Percentiles rank a stretch among this genome's conserved stretches.
These are phyloP conservation scores for Agaricus subrufescens DNA, from an alignment of 768 basidiomycete species.

Conservation along the genomic window DNA sequence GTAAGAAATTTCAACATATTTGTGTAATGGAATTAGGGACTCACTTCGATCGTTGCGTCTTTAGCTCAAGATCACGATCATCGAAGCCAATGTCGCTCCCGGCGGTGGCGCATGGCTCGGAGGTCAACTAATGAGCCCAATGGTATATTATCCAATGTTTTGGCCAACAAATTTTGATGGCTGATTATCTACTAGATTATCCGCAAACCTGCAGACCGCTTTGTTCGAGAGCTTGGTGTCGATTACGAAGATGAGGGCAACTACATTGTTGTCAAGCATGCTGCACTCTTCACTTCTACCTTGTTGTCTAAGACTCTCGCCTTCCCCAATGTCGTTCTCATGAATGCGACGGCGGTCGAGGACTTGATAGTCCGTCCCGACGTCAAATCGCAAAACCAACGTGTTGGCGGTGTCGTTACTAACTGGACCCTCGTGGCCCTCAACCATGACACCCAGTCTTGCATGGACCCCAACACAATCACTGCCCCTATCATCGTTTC, in stretches of 20 bases:
- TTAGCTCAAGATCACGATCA: constrained; percentile 48
- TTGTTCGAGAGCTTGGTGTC: constrained; percentile 66
- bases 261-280: constrained; percentile 79
- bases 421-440: constrained; percentile 49
- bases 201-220: constrained; percentile 70
- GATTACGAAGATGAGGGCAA: constrained; percentile 74
- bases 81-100: constrained; percentile 78
- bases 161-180: background rate
- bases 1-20: constrained; percentile 24
- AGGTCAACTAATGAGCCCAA: constrained; percentile 74
- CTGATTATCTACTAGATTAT: constrained; percentile 44
- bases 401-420: constrained; percentile 47
- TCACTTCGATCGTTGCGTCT: background rate
- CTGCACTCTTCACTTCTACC: constrained; percentile 77
- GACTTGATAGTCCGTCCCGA: constrained; percentile 70
- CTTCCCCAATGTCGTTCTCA: constrained; percentile 65
- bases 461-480: constrained; percentile 78
- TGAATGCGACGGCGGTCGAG: constrained; percentile 81
- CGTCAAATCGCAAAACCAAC: constrained; percentile 34
- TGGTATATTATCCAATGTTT: constrained; percentile 39
- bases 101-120: constrained; percentile 79
- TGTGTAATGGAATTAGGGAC: background rate
- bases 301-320: constrained; percentile 66
- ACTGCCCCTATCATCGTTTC: constrained; percentile 73
- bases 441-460: constrained; percentile 73